Percentiles rank a stretch among this genome's conserved stretches.
phyloP scores from a whole-genome alignment of 2,329 filamentous ascomycete genomes.

The Cladosporium cucumerinum region DNA sequence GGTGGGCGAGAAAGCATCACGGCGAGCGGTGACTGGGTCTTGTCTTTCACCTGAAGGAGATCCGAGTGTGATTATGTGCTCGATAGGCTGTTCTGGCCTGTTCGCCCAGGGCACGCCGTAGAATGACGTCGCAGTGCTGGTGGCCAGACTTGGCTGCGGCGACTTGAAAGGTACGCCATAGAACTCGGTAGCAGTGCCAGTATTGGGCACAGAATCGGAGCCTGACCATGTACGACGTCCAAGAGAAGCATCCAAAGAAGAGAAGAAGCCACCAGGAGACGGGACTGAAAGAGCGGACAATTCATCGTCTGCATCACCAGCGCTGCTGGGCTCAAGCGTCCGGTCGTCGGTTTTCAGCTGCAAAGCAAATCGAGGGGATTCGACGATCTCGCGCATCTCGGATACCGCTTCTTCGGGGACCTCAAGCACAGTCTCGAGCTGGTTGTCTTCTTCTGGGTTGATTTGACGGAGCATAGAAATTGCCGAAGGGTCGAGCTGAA shows the following conservation, averaged over 20 bases:
- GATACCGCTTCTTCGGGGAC: constrained; percentile 46
- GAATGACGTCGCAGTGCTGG: constrained; percentile 84
- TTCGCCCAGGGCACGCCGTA: constrained; percentile 74
- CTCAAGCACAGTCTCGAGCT: constrained; percentile 37
- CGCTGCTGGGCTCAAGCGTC: constrained; percentile 22
- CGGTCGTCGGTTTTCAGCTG: constrained; percentile 29
- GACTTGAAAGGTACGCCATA: constrained; percentile 77
- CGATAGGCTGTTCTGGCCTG: constrained; percentile 47
- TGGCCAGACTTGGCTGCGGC: constrained; percentile 58
- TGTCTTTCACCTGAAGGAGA: constrained; percentile 36
- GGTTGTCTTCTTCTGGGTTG: constrained; percentile 47
- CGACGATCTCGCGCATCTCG: constrained; percentile 62
- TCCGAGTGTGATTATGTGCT: constrained; percentile 64
- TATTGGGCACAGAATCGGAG: constrained; percentile 63
- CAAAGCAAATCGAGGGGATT: constrained; percentile 44
- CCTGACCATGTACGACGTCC: constrained; percentile 80
- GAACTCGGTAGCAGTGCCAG: constrained; percentile 87
- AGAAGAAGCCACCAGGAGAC: constrained; percentile 89
- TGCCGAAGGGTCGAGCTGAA: constrained; percentile 70
- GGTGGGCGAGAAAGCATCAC: constrained; percentile 42
- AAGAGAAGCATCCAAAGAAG: constrained; percentile 66
- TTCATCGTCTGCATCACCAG: constrained; percentile 54
- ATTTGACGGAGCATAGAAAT: constrained; percentile 76
- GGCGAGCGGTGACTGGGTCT: constrained; percentile 66
- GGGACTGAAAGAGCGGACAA: constrained; percentile 82